Evolutionary conservation across 1,139 yeast genomes (phyloP).

Genomic region (Zygotorulaspora mrakii): DNA sequence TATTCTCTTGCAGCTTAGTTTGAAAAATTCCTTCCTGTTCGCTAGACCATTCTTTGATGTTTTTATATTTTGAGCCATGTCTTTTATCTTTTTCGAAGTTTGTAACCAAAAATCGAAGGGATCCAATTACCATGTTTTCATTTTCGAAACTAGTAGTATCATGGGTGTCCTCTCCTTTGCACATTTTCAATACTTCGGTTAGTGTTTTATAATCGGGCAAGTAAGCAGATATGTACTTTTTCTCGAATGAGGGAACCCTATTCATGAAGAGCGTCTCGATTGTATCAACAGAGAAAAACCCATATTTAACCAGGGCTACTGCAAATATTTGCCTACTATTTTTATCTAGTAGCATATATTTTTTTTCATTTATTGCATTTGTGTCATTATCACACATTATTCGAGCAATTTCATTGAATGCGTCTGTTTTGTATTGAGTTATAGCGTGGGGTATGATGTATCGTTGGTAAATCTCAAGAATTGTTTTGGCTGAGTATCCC

Average conservation of each 20-base stretch:
- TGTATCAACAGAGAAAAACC: slow-evolving; percentile 32
- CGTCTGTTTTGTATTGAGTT: slow-evolving; percentile 59
- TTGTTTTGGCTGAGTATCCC: slow-evolving; percentile 56
- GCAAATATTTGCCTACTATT: slow-evolving; percentile 37
- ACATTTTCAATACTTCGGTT: slow-evolving; percentile 35
- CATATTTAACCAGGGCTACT: slow-evolving; percentile 35
- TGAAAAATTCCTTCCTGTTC: slow-evolving; percentile 32
- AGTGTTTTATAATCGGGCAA: slow-evolving; percentile 35
- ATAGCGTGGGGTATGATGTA: slow-evolving; percentile 76
- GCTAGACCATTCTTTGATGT: slow-evolving; percentile 27
- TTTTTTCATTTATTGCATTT: slow-evolving; percentile 22
- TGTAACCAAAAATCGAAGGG: slow-evolving; percentile 34
- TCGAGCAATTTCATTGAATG: slow-evolving; percentile 55
- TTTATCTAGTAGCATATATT: slow-evolving; percentile 24
- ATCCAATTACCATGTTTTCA: slow-evolving; percentile 29
- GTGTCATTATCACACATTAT: slow-evolving; percentile 34
- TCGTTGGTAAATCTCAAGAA: slow-evolving; percentile 64
- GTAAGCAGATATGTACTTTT: slow-evolving; percentile 26
- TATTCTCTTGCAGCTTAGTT: slow-evolving; percentile 49
- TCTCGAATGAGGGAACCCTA: slow-evolving; percentile 32
- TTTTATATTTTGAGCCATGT: slow-evolving; percentile 29
- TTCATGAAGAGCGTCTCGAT: slow-evolving; percentile 32
- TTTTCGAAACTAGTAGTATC: slow-evolving; percentile 23
- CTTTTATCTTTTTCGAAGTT: slow-evolving; percentile 31
- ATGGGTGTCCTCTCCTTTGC: slow-evolving; percentile 24